A percentile compares a stretch with the other conserved stretches of the same genome.
Conservation (phyloP, 495 filamentous ascomycete species). For the Aspergillus sclerotiicarbonarius region DNA sequence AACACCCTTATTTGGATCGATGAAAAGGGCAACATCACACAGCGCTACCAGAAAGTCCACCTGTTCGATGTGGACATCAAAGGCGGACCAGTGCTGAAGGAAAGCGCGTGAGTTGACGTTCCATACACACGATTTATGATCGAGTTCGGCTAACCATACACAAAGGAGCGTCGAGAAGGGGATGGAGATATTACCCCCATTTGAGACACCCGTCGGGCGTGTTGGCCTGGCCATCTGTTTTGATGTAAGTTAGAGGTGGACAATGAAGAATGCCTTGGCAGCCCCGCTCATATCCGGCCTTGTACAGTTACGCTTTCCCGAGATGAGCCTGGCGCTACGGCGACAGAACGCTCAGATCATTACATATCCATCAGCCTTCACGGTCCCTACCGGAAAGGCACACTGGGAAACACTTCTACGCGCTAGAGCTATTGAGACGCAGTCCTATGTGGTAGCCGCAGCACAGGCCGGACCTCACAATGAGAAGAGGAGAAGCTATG, state of each 20-base stretch:
- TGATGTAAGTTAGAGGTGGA: conserved; percentile 56
- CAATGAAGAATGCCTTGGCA: not conserved
- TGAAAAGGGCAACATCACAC: conserved; percentile 56
- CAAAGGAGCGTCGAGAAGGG: conserved; percentile 59
- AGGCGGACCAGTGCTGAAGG: conserved; percentile 59
- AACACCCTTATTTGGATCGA: conserved; percentile 72
- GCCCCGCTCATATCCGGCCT: not conserved
- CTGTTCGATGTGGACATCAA: conserved; percentile 72
- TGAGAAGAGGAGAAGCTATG: conserved; percentile 77
- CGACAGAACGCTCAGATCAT: conserved; percentile 71
- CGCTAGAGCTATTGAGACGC: conserved; percentile 85
- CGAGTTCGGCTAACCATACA: not conserved
- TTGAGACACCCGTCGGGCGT: conserved; percentile 68
- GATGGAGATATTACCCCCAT: conserved; percentile 59
- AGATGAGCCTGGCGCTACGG: conserved; percentile 65
- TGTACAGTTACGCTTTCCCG: conserved; percentile 70
- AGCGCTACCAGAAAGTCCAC: conserved; percentile 75
- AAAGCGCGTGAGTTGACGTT: conserved; percentile 48
- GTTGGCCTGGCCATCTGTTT: conserved; percentile 85
- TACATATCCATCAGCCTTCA: conserved; percentile 89
- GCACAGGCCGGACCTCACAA: conserved; percentile 83
- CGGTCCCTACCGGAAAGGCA: conserved; percentile 76
- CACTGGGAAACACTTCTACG: conserved; percentile 82
- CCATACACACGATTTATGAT: not conserved
- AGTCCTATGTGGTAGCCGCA: conserved; percentile 82